Evolutionary conservation across 1,139 yeast species (phyloP), one percentile per base, ranked within the genome.

Genomic region (Suhomyces panamericanus): DNA sequence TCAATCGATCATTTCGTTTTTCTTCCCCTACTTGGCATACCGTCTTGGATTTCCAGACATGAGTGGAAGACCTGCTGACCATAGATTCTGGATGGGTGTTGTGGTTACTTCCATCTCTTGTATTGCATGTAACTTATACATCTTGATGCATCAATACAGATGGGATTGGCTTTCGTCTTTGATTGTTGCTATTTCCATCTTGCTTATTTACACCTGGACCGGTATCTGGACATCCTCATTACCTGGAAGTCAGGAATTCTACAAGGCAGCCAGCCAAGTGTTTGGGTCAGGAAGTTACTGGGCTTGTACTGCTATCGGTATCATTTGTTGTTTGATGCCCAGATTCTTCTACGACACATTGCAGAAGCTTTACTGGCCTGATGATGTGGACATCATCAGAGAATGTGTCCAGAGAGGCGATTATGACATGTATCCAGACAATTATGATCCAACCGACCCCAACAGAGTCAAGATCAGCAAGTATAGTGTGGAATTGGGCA

Each of bases 81-180:
- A 90, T 63, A 80, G 98, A 58, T 91, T 81, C 63, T 85, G 86
- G 78, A 79, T 90, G 58, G 99, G 98, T 62, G 73, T 86, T 10
- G 74, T 81, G 43, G 95, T 87, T 33, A 86, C 95, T 6, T 76
- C 87, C 27, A 85, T 91, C 54, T 79, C 95, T 4, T 88, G 87
- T 49, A 71, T 86, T 46, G 72, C 96, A 10, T 89, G 96, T 67
- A 88, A 93, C 63, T 55, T 81, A 12, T 91, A 86, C 68, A 83
- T 93, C 42, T 60, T 89, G 57, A 66, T 86, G 54, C 96, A 90
- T 62, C 96, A 89, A 66, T 82, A 82, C 61, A 78, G 96, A 60
- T 93, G 99, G 99, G 99, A 93, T 67, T 89, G 96, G 95, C 69
- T 89, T 44, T 81, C 91, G 4, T 56, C 76, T 15, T 60, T 87